Conservation (phyloP, 2,329 filamentous ascomycete genomes). For the Helminthosporium solani region DNA sequence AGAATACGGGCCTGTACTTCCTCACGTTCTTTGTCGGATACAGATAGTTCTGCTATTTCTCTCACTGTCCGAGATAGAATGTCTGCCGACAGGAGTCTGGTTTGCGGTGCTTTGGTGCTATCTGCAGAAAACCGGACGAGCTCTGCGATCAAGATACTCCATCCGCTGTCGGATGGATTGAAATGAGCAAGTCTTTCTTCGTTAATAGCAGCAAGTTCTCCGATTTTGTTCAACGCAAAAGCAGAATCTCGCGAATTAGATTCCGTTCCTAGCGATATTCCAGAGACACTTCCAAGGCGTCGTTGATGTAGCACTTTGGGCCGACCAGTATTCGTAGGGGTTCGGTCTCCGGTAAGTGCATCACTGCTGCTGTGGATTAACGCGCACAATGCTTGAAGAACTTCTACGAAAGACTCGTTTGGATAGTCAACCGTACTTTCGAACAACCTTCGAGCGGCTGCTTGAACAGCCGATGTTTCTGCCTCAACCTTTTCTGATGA, state of each 20-base stretch:
- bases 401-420: conserved; percentile 74
- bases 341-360: conserved; percentile 25
- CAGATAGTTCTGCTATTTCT: conserved; percentile 54
- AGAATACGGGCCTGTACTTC: conserved; percentile 73
- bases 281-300: conserved; percentile 47
- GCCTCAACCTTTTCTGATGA: conserved; percentile 56
- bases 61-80: conserved; percentile 51
- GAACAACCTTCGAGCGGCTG: conserved; percentile 79
- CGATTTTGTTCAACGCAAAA: conserved; percentile 52
- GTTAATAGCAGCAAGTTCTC: conserved; percentile 49
- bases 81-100: conserved; percentile 52
- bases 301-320: conserved; percentile 39
- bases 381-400: conserved; percentile 73
- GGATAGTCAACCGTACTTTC: conserved; percentile 93
- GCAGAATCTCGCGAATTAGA: conserved; percentile 47
- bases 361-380: conserved; percentile 54
- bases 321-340: conserved; percentile 21
- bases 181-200: conserved; percentile 65
- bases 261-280: conserved; percentile 42
- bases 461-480: conserved; percentile 86
- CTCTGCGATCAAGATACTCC: conserved; percentile 64
- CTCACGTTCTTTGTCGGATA: conserved; percentile 45
- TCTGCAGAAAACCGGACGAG: conserved; percentile 52
- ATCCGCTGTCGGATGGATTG: conserved; percentile 69
- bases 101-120: conserved; percentile 41